A percentile compares a stretch with the other conserved stretches of the same genome.
These are phyloP conservation scores for Rhinocladiella similis DNA, from an alignment of 2,329 filamentous ascomycete species.

Conservation along the genomic window DNA sequence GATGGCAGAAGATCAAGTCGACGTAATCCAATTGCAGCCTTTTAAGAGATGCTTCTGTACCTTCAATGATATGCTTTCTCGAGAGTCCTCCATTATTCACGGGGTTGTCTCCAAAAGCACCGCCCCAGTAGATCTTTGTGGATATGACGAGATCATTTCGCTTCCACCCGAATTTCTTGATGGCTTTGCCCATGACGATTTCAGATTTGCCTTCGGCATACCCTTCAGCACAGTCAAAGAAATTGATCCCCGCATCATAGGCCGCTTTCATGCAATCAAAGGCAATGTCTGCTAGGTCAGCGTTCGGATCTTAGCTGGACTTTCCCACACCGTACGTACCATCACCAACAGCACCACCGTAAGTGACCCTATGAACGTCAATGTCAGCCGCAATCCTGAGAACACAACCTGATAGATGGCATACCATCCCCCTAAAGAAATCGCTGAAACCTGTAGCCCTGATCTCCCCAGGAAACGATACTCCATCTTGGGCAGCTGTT, in stretches of 20 bases:
- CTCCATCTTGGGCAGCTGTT: constrained; percentile 57
- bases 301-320: neutral
- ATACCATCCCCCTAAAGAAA: constrained; percentile 60
- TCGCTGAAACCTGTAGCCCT: constrained; percentile 71
- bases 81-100: constrained; percentile 70
- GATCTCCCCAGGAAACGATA: constrained; percentile 71
- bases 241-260: constrained; percentile 59
- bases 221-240: constrained; percentile 55
- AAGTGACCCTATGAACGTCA: constrained; percentile 59
- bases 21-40: constrained; percentile 67
- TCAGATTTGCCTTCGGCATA: constrained; percentile 57
- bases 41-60: constrained; percentile 59
- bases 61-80: constrained; percentile 70
- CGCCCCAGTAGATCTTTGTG: constrained; percentile 42
- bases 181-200: constrained; percentile 52
- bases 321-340: constrained; percentile 42
- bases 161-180: constrained; percentile 59
- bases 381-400: neutral
- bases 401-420: neutral
- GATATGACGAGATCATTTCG: constrained; percentile 58
- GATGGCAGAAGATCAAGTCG: constrained; percentile 70
- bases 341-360: constrained; percentile 70
- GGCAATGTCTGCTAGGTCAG: constrained; percentile 30
- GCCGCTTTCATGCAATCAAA: constrained; percentile 52
- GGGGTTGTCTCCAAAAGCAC: constrained; percentile 46